Conservation (phyloP, 2,329 filamentous ascomycete species). For the Trichothecium sympodiale region DNA sequence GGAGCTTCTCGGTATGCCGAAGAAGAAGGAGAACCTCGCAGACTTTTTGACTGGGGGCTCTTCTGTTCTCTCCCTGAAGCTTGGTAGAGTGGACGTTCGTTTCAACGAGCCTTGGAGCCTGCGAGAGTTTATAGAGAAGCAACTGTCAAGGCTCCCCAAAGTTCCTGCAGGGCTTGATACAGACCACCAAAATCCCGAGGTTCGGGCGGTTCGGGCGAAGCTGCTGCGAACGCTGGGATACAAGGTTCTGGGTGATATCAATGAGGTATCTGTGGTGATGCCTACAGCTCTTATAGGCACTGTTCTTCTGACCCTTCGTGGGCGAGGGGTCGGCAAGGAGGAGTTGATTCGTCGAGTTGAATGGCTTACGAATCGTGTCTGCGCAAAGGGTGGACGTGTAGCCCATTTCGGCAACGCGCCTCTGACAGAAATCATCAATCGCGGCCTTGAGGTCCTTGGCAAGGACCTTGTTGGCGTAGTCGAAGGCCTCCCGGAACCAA, state of each 20-base stretch:
- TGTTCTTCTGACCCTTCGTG: slow-evolving; percentile 79
- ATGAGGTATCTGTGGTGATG: slow-evolving; percentile 94
- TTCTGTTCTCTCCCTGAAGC: slow-evolving; percentile 75
- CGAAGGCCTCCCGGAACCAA: slow-evolving; percentile 73
- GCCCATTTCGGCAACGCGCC: slow-evolving; percentile 82
- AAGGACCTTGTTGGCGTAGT: slow-evolving; percentile 77
- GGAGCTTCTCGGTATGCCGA: slow-evolving; percentile 85
- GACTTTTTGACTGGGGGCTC: slow-evolving; percentile 80
- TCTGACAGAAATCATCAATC: slow-evolving; percentile 72
- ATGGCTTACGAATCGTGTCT: slow-evolving; percentile 76
- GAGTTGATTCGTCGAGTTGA: slow-evolving; percentile 81
- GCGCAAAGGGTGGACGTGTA: slow-evolving; percentile 79
- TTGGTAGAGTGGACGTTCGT: slow-evolving; percentile 86
- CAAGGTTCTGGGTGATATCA: slow-evolving; percentile 87
- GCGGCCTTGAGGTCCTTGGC: slow-evolving; percentile 83
- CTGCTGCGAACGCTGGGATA: slow-evolving; percentile 82
- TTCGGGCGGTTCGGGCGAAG: slow-evolving; percentile 50
- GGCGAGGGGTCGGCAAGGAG: slow-evolving; percentile 77
- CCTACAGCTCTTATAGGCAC: slow-evolving; percentile 93
- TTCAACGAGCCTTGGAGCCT: slow-evolving; percentile 97
- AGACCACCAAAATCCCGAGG: slow-evolving; percentile 34
- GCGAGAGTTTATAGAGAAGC: slow-evolving; percentile 66
- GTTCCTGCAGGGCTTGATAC: slow-evolving; percentile 31
- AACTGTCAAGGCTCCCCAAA: slow-evolving; percentile 45
- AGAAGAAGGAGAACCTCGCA: slow-evolving; percentile 85